Evolutionary conservation across 352 stramenopile genomes (phyloP).

Genomic region (Phytophthora hybrid): DNA sequence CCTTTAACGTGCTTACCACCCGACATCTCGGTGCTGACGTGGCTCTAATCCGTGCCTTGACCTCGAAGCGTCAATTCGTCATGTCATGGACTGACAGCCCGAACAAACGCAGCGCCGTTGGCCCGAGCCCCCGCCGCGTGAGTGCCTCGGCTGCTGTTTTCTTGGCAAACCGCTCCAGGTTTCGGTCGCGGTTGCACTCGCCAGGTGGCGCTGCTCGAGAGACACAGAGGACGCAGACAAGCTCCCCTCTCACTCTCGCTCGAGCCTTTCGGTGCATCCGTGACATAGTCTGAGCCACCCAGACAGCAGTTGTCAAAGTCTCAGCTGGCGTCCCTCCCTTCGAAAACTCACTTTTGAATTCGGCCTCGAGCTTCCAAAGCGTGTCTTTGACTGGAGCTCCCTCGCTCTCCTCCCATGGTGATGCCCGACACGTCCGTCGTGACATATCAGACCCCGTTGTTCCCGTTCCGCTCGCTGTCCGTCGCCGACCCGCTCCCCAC

Average conservation of each 20-base stretch:
- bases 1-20: constrained; percentile 15
- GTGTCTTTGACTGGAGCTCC: background rate
- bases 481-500: constrained; percentile 20
- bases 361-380: constrained; percentile 7
- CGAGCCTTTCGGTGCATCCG: constrained; percentile 42
- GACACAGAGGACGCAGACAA: constrained; percentile 8
- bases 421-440: constrained; percentile 31
- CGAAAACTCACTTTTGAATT: constrained; percentile 42
- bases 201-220: constrained; percentile 19
- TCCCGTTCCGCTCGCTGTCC: constrained; percentile 21
- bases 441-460: constrained; percentile 26
- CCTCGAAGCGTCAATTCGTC: constrained; percentile 15
- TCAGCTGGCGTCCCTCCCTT: constrained; percentile 21
- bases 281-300: constrained; percentile 48
- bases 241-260: constrained; percentile 27
- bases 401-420: constrained; percentile 29
- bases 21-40: background rate
- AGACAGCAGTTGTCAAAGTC: constrained; percentile 34
- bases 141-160: constrained; percentile 37
- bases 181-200: background rate
- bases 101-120: background rate
- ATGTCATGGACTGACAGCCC: background rate
- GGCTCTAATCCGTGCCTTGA: background rate
- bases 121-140: constrained; percentile 1
- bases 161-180: constrained; percentile 16